Conservation (phyloP, 306 rosid genomes). For the Biancaea sappan region DNA sequence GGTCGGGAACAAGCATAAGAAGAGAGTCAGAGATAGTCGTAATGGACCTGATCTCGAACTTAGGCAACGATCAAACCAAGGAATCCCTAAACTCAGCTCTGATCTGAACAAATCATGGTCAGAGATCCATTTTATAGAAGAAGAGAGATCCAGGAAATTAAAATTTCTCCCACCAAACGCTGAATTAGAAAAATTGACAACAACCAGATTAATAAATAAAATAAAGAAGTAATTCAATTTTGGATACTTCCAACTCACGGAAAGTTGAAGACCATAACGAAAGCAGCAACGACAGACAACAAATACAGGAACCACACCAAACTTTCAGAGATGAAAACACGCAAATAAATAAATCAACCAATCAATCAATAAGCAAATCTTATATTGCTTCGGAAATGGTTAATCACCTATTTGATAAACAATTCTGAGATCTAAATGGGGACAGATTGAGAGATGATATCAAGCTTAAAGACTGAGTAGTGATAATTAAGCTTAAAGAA, state of each 20-base stretch:
- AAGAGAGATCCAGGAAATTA: constrained; percentile 25
- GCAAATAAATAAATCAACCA: background rate
- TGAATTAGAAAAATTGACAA: background rate
- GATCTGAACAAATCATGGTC: constrained; percentile 39
- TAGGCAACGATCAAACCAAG: constrained; percentile 28
- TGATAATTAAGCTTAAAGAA: background rate
- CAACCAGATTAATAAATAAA: background rate
- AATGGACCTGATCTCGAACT: constrained; percentile 30
- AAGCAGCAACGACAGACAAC: constrained; percentile 39
- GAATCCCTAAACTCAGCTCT: constrained; percentile 35
- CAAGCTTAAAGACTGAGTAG: background rate
- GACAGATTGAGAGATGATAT: background rate
- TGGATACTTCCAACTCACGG: constrained; percentile 57
- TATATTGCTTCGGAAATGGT: background rate
- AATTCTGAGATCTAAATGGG: background rate
- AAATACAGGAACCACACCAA: constrained; percentile 39
- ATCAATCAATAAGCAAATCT: background rate
- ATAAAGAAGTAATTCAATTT: constrained; percentile 16
- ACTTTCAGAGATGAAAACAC: background rate
- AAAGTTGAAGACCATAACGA: constrained; percentile 45
- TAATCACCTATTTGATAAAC: background rate
- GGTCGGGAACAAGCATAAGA: background rate
- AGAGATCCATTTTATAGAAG: constrained; percentile 46
- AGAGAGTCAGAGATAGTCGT: constrained; percentile 8
- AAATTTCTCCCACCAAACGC: constrained; percentile 42